Evolutionary conservation across 2,329 filamentous ascomycete genomes (phyloP).

Genomic region (Alternaria arborescens): DNA sequence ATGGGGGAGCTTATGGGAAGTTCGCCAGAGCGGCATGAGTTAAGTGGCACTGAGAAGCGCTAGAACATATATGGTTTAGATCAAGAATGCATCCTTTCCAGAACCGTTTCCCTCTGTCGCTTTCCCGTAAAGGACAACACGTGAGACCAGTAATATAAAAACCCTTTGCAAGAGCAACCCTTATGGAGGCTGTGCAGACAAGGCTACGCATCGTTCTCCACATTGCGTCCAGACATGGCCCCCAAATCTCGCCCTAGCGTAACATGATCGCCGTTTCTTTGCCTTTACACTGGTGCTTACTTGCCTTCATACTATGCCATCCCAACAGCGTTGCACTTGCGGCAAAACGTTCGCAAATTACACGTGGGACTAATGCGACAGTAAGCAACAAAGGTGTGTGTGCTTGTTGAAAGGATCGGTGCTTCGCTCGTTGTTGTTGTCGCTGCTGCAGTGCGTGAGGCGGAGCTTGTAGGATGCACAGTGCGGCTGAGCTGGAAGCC

Average conservation of each 20-base stretch:
- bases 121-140: background rate
- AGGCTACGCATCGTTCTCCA: conserved; percentile 4
- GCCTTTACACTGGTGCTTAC: conserved; percentile 5
- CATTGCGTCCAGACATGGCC: conserved; percentile 5
- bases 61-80: background rate
- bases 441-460: conserved; percentile 14
- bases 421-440: conserved; percentile 1
- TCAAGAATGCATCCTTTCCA: background rate
- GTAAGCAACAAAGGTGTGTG: conserved; percentile 17
- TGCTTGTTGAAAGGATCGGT: conserved; percentile 12
- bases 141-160: background rate
- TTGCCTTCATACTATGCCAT: background rate
- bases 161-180: background rate
- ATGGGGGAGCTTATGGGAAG: background rate
- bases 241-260: conserved; percentile 10
- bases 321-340: conserved; percentile 7
- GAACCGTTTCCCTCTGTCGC: background rate
- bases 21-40: background rate
- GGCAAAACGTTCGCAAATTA: conserved; percentile 1
- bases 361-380: conserved; percentile 8
- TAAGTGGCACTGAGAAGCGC: background rate
- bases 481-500: conserved; percentile 18
- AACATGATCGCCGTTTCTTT: conserved; percentile 2
- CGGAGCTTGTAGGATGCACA: conserved; percentile 15
- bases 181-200: conserved; percentile 15